Base-by-base conservation (phyloP, 495 filamentous ascomycete species). In the Penicillium ucsense region DNA sequence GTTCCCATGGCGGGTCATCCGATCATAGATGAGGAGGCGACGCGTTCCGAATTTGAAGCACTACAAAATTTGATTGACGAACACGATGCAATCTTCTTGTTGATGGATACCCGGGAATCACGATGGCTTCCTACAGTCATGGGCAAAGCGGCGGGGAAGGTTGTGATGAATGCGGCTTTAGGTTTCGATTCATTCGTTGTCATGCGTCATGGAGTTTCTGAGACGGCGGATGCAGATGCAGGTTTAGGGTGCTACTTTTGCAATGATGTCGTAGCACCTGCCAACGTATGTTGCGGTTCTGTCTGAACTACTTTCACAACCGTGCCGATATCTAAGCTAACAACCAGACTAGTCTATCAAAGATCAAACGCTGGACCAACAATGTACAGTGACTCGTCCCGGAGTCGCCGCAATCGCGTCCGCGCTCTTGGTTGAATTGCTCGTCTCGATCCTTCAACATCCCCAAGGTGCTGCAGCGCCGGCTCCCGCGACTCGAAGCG, bases 101-200 rank as follows among this genome's bases (percentile, higher is more conserved):
- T 98, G 4, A 95, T 96, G 91, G 92, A 98, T 53, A 94, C 89
- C 5, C 76, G 92, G 47, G 92, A 98, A 65, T 90, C 85, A 39
- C 75, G 92, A 50, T 98, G 92, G 92, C 67, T 98, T 41, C 92
- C 92, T n/a, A 97, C 90, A 0, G 81, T 98, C 6, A 96, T 98
- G 86, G 92, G 86, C 6, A 97, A 96, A 58, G 83, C 89, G 8
- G 78, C 83, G 27, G 85, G 85, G 31, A 98, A 98, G 65, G 86
- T 97, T 44, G 90, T 96, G 11, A 81, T 98, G 79, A 98, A 96
- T 66, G 88, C 90, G 31, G 92, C 92, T 10, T 73, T 98, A 39
- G 92, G 92, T 0, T 98, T 98, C 61, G 92, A 98, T 68, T 88
- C 87, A 0, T 98, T 87, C 61, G 89, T 98, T 11, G 89, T 94